Conservation (phyloP, 345 rosid species). For the Ailanthus altissimus region DNA sequence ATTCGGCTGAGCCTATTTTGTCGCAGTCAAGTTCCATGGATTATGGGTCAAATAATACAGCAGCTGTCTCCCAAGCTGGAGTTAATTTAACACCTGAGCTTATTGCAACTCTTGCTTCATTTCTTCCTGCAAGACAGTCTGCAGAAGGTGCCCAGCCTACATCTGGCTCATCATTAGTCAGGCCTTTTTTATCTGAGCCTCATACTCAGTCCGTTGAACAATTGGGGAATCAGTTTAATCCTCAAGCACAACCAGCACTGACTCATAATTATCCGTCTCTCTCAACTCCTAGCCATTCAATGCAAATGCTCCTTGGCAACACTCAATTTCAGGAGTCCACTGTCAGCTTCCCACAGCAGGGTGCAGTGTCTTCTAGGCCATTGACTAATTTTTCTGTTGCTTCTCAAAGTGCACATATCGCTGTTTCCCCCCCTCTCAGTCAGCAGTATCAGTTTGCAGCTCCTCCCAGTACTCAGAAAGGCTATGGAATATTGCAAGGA, state of each 20-base stretch:
- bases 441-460: conserved; percentile 62
- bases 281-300: conserved; percentile 44
- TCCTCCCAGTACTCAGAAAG: conserved; percentile 42
- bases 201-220: conserved; percentile 45
- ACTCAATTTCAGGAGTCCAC: conserved; percentile 53
- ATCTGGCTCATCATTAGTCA: conserved; percentile 39
- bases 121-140: conserved; percentile 62
- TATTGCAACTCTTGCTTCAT: conserved; percentile 67
- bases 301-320: conserved; percentile 40
- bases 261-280: conserved; percentile 47
- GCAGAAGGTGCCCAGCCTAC: conserved; percentile 48
- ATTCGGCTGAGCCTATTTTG: conserved; percentile 36
- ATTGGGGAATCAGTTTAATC: conserved; percentile 50
- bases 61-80: conserved; percentile 54
- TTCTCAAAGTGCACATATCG: conserved; percentile 59
- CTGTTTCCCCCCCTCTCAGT: conserved; percentile 50
- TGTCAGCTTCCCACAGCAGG: conserved; percentile 51
- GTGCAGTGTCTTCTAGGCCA: conserved; percentile 40
- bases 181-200: conserved; percentile 49
- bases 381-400: conserved; percentile 35
- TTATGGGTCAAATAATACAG: conserved; percentile 33
- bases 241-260: conserved; percentile 43
- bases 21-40: conserved; percentile 41
- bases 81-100: conserved; percentile 79
- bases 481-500: conserved; percentile 49